Evolutionary conservation across 2,329 filamentous ascomycete species (phyloP).

Genomic region (Trichoderma atrobrunneum): DNA sequence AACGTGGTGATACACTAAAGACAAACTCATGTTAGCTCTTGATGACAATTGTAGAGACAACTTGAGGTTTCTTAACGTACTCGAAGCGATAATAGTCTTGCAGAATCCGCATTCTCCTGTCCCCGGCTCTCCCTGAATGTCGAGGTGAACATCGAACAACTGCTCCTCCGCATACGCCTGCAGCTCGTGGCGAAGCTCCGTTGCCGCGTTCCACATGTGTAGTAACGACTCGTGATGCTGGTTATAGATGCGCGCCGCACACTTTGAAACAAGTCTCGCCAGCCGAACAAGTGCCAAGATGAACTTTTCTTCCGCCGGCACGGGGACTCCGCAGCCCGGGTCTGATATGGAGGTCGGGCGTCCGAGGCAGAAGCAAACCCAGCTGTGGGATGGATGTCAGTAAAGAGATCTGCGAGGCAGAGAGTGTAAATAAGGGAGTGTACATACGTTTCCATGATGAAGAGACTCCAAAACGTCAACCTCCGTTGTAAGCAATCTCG

Average conservation of each 20-base stretch:
- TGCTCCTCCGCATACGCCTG: slow-evolving; percentile 7
- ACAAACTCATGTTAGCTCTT: background rate
- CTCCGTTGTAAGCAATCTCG: background rate
- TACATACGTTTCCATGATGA: slow-evolving; percentile 12
- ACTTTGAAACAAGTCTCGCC: background rate
- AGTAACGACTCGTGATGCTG: slow-evolving; percentile 9
- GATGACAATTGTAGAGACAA: background rate
- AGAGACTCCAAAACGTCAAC: background rate
- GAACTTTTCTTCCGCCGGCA: slow-evolving; percentile 5
- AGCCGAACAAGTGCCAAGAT: background rate
- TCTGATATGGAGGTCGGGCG: slow-evolving; percentile 12
- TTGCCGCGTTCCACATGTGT: slow-evolving; percentile 15
- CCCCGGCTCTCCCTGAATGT: slow-evolving; percentile 2
- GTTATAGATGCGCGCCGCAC: slow-evolving; percentile 9
- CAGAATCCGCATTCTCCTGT: slow-evolving; percentile 10
- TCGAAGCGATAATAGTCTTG: slow-evolving; percentile 7
- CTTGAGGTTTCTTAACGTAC: background rate
- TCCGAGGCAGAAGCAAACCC: slow-evolving; percentile 13
- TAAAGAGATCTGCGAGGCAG: background rate
- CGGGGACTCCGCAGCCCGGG: slow-evolving; percentile 1
- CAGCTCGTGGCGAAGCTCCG: slow-evolving; percentile 6
- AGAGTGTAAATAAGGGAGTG: background rate
- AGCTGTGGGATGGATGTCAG: background rate
- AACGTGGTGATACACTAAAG: slow-evolving; percentile 3
- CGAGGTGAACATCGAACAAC: background rate